Base-by-base conservation (phyloP, 352 stramenopile species). In the Plasmopara muralis region DNA sequence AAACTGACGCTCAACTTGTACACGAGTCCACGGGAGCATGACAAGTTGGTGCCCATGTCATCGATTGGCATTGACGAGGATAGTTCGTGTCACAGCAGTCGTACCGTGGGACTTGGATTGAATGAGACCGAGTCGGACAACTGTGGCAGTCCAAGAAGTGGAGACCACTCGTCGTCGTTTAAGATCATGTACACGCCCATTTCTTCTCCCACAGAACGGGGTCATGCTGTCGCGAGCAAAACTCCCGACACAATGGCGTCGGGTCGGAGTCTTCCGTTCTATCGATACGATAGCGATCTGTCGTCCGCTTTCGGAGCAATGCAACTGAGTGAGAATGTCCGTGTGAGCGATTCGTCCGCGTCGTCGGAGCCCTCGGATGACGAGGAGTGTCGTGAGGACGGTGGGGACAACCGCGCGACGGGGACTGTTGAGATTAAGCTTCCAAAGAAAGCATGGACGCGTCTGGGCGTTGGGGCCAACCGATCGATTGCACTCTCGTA, bases 371-470 rank as follows among this genome's bases (percentile, higher is more conserved):
- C 66, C 28, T 85, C 70, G 2, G 77, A 86, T 14, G 58, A 69
- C 5, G 63, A 69, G 13, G 57, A 55, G 14, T 47, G 69, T 41
- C 53, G 39, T 20, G 64, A 67, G 35, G 72, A 65, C 16, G 51
- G 66, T 0, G 48, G 57, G 0, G 64, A 66, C 3, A 53, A 75
- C 18, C 64, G 61, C 12, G 61, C 72, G 2, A 68, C 77, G 10
- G 80, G 74, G 4, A 62, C 73, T n/a, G 68, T 90, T 2, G 78
- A 91, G 38, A 93, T 93, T 52, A 83, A 79, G 39, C 83, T 93
- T 35, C 83, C 83, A 15, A 85, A 83, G 43, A 91, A 91, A 62
- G 81, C 82, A 12, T 93, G 83, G 83, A 76, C 78, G 15, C 70
- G 79, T 13, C 69, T 89, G 35, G 77, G 77, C 6, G 75, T 87